Evolutionary conservation across 2,329 filamentous ascomycete genomes (phyloP), one percentile per base, ranked within the genome.

Genomic region (Phaeosphaeriaceae sp.): DNA sequence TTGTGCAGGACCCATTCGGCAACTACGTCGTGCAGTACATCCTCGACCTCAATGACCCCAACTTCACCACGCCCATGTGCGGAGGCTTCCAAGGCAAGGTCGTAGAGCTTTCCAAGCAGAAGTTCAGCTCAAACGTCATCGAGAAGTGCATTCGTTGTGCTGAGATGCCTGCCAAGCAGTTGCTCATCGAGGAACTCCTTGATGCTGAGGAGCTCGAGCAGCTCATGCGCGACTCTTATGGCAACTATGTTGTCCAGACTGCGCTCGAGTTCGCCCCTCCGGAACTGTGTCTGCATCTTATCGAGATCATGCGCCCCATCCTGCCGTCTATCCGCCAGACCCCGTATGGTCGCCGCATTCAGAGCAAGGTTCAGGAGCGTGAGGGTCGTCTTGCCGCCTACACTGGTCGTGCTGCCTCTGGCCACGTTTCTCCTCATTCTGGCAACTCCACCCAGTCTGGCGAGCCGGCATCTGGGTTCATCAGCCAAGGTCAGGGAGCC

Each of bases 11-110:
- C 76, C 94, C 95, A 0, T 99, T 97, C 69, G 95, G 95, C 74
- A 99, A 99, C 80, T 99, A 99, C 66, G 95, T 99, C 51, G 91
- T 99, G 51, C 95, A 99, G 81, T 99, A 99, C 81, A 98, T 99
- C 74, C 77, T 99, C 67, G 95, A 98, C 75, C 86, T 98, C 54
- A 93, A 93, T 66, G 93, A 99, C 74, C 84, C 90, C 13, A 84
- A 83, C 67, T 97, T 97, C 80, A 97, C 94, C 1, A 91, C 95
- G 71, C 94, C 94, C 3, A 84, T 99, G 42, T 95, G 96, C 60
- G 82, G 85, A 53, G 89, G 89, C 72, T 97, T 99, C 82, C 82
- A 85, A 55, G 90, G 90, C 69, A 83, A 91, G 87, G 82, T 90
- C 76, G 72, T 85, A 78, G 79, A 86, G 86, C 74, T 89, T 17